A percentile compares a stretch with the other conserved stretches of the same genome.
These are phyloP conservation scores for Margaritispora aquatica DNA, from an alignment of 495 filamentous ascomycete genomes.

Conservation along the genomic window DNA sequence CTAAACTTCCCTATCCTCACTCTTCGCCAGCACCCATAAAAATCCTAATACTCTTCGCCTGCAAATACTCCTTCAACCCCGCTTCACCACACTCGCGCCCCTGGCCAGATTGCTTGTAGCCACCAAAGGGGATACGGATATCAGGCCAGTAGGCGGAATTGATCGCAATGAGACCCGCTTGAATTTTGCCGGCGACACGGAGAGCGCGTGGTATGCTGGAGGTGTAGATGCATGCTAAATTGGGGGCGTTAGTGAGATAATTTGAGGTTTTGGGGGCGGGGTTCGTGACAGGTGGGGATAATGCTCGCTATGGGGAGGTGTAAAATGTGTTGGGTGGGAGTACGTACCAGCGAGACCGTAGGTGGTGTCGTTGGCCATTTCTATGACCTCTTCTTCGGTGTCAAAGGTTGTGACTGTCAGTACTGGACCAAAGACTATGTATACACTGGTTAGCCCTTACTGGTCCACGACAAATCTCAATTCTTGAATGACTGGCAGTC, in stretches of 20 bases:
- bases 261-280: not conserved
- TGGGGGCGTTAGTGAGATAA: no score
- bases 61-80: not conserved
- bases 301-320: no score
- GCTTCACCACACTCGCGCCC: conserved; percentile 9
- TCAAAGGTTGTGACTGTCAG: conserved; percentile 43
- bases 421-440: conserved; percentile 53
- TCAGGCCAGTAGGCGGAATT: conserved; percentile 42
- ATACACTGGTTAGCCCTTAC: no score
- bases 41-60: conserved; percentile 1
- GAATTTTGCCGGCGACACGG: conserved; percentile 62
- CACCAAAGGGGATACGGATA: conserved; percentile 11
- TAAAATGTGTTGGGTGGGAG: no score
- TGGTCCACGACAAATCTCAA: no score
- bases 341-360: conserved; percentile 55
- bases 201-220: conserved; percentile 70
- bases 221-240: conserved; percentile 56
- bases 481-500: no score
- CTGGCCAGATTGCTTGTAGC: conserved; percentile 11
- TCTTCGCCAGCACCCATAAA: not conserved
- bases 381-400: conserved; percentile 61
- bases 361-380: conserved; percentile 71
- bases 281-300: not conserved
- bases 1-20: not conserved
- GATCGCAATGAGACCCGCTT: conserved; percentile 80